Percentiles rank a stretch among this genome's conserved stretches.
These are phyloP conservation scores for Ascochyta fabae DNA, from an alignment of 2,329 filamentous ascomycete genomes.

Conservation along the genomic window DNA sequence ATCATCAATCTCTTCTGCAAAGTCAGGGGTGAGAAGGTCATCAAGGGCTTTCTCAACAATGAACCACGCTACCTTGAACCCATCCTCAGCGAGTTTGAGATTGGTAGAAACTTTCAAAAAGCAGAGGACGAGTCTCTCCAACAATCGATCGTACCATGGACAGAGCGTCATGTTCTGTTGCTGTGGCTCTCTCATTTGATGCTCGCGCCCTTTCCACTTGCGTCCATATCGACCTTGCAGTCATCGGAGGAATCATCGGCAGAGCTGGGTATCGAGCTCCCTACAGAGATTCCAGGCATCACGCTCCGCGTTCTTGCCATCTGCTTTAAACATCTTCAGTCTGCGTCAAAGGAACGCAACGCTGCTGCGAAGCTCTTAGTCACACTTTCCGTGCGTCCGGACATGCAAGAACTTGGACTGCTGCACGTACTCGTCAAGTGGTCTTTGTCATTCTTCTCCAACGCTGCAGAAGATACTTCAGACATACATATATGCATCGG, in stretches of 20 bases:
- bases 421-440: slow-evolving; percentile 72
- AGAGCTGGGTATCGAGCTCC: slow-evolving; percentile 59
- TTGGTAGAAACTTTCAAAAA: slow-evolving; percentile 49
- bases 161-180: slow-evolving; percentile 85
- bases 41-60: slow-evolving; percentile 88
- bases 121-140: slow-evolving; percentile 22
- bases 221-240: slow-evolving; percentile 73
- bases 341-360: slow-evolving; percentile 85
- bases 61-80: slow-evolving; percentile 85
- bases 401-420: slow-evolving; percentile 83
- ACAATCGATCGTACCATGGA: slow-evolving; percentile 63
- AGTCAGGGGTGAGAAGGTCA: slow-evolving; percentile 89
- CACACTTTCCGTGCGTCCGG: slow-evolving; percentile 78
- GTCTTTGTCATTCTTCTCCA: slow-evolving; percentile 68
- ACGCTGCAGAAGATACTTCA: slow-evolving; percentile 48
- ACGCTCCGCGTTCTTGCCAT: slow-evolving; percentile 73
- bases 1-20: slow-evolving; percentile 93
- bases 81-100: slow-evolving; percentile 76
- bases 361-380: slow-evolving; percentile 85
- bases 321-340: slow-evolving; percentile 73
- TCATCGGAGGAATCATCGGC: slow-evolving; percentile 39
- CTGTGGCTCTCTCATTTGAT: slow-evolving; percentile 72
- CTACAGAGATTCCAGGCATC: slow-evolving; percentile 70
- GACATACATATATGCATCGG: slow-evolving; percentile 80
- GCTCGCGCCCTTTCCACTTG: slow-evolving; percentile 84